Percentiles rank a stretch among this genome's conserved stretches.
These are phyloP conservation scores for Xylaria arbuscula DNA, from an alignment of 2,329 filamentous ascomycete species.

Conservation along the genomic window DNA sequence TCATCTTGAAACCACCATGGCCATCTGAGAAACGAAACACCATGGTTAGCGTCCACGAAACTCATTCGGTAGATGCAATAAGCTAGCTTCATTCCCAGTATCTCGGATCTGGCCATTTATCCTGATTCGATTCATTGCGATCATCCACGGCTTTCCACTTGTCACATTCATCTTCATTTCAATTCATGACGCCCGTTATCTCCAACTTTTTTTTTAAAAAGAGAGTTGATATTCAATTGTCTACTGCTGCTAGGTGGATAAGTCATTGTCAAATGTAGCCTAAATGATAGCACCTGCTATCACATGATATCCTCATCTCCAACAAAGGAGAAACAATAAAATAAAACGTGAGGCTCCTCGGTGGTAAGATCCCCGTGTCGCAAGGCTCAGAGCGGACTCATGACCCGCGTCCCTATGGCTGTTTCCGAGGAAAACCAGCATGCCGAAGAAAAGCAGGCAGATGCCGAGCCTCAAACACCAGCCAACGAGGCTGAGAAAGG, in stretches of 20 bases:
- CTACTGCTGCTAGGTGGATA: background rate
- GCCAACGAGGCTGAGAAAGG: constrained; percentile 51
- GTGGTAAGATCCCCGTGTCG: constrained; percentile 14
- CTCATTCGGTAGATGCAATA: constrained; percentile 15
- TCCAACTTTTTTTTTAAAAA: constrained; percentile 2
- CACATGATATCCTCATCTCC: constrained; percentile 8
- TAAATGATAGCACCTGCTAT: background rate
- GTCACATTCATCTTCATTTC: background rate
- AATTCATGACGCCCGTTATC: constrained; percentile 20
- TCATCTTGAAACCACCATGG: background rate
- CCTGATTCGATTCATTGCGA: background rate
- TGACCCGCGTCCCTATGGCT: constrained; percentile 37
- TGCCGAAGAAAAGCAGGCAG: constrained; percentile 35
- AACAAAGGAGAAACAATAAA: background rate
- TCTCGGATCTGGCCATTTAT: background rate
- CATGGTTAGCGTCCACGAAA: constrained; percentile 13
- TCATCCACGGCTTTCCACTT: background rate
- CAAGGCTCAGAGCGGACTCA: constrained; percentile 24
- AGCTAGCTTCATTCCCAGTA: background rate
- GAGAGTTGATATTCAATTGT: background rate
- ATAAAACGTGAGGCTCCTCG: background rate
- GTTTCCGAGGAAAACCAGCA: constrained; percentile 28
- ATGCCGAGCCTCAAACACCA: constrained; percentile 27
- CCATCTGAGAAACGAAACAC: background rate
- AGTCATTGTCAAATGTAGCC: constrained; percentile 25